Conservation (phyloP, 73 alveolate species). For the Blepharisma japonicum region DNA sequence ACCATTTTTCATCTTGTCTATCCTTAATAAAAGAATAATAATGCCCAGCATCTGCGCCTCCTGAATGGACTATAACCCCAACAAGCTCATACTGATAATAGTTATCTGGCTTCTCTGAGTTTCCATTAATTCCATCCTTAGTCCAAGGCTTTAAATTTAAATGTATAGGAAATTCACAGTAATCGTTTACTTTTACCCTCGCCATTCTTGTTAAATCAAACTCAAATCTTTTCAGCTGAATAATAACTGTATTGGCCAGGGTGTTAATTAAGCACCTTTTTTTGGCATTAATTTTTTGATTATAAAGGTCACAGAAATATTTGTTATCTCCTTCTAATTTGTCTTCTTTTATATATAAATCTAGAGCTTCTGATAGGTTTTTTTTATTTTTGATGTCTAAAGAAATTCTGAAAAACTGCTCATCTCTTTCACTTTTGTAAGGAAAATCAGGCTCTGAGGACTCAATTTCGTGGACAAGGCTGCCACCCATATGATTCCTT, state of each 20-base stretch:
- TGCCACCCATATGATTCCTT: slow-evolving; percentile 86
- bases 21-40: slow-evolving; percentile 22
- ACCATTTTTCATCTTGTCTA: slow-evolving; percentile 80
- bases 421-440: slow-evolving; percentile 83
- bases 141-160: slow-evolving; percentile 91
- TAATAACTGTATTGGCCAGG: slow-evolving; percentile 85
- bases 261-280: slow-evolving; percentile 85
- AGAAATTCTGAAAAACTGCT: slow-evolving; percentile 82
- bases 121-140: slow-evolving; percentile 79
- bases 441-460: slow-evolving; percentile 81
- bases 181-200: slow-evolving; percentile 92
- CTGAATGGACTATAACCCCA: slow-evolving; percentile 50
- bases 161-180: slow-evolving; percentile 91
- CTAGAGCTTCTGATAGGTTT: slow-evolving; percentile 82
- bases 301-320: slow-evolving; percentile 88
- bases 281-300: slow-evolving; percentile 83
- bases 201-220: slow-evolving; percentile 88
- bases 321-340: slow-evolving; percentile 95
- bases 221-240: slow-evolving; percentile 92
- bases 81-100: slow-evolving; percentile 53
- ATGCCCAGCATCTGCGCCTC: slow-evolving; percentile 33
- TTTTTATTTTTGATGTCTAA: slow-evolving; percentile 91
- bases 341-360: slow-evolving; percentile 89
- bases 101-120: slow-evolving; percentile 62
- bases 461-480: slow-evolving; percentile 78